Evolutionary conservation across 2,329 filamentous ascomycete genomes (phyloP).

Genomic region (Sclerotinia trifoliorum): DNA sequence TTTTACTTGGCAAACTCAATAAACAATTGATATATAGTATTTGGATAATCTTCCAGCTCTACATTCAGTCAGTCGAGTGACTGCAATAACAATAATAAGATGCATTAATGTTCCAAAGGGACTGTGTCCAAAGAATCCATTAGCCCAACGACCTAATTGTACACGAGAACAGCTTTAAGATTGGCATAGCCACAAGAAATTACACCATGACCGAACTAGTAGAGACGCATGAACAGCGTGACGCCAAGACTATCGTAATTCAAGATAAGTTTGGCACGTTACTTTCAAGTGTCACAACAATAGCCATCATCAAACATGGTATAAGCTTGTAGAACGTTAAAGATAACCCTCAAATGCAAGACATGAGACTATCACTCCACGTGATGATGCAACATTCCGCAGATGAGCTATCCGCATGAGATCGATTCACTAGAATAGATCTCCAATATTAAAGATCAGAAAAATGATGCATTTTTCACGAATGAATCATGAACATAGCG

Average conservation of each 20-base stretch:
- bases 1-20: too few species aligned
- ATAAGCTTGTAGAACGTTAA: neutral
- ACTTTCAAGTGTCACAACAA: neutral
- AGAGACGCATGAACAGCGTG: conserved; percentile 8
- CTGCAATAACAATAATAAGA: neutral
- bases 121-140: too few species aligned
- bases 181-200: neutral
- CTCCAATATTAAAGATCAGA: neutral
- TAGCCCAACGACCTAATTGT: neutral
- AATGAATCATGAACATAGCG: neutral
- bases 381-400: neutral
- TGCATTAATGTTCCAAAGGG: neutral
- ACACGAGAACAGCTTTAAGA: neutral
- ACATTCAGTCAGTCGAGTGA: neutral
- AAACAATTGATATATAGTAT: neutral
- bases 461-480: neutral
- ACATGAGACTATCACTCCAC: neutral
- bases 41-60: neutral
- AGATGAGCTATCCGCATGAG: neutral
- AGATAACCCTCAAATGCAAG: neutral
- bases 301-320: neutral
- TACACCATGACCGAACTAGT: neutral
- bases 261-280: conserved; percentile 1
- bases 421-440: neutral
- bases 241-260: conserved; percentile 3